These are phyloP conservation scores for Sphagnum contortum DNA, from an alignment of 225 moss, liverwort and hornwort genomes.

Conservation along the genomic window DNA sequence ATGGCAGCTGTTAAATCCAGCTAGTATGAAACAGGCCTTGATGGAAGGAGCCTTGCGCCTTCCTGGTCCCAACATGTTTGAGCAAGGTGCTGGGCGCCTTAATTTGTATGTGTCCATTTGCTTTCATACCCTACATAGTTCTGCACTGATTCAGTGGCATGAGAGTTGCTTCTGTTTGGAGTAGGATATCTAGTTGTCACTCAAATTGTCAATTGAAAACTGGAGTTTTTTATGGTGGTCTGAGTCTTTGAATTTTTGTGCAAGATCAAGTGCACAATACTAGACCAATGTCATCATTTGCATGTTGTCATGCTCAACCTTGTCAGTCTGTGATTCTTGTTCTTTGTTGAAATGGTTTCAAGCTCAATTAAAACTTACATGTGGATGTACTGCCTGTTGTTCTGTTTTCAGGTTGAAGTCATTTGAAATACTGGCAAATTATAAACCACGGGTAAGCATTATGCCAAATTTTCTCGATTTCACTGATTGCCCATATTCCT, in stretches of 20 bases:
- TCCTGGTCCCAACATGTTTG: conserved; percentile 87
- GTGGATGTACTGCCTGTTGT: too few relatives aligned
- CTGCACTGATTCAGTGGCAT: not conserved
- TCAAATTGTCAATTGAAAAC: too few relatives aligned
- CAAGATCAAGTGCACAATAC: too few relatives aligned
- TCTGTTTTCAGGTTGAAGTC: conserved; percentile 66
- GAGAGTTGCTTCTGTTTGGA: too few relatives aligned
- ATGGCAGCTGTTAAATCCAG: conserved; percentile 85
- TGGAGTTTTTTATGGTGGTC: too few relatives aligned
- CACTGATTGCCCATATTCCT: conserved; percentile 78
- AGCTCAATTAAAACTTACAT: too few relatives aligned
- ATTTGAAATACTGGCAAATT: conserved; percentile 64
- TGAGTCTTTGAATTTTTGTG: too few relatives aligned
- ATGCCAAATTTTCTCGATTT: conserved; percentile 68
- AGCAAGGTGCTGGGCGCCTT: conserved; percentile 94
- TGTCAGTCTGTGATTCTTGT: too few relatives aligned
- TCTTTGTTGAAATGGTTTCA: too few relatives aligned
- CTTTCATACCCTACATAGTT: not conserved
- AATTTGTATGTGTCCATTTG: conserved; percentile 56
- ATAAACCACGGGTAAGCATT: conserved; percentile 74
- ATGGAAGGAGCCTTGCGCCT: conserved; percentile 85
- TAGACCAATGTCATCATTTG: too few relatives aligned
- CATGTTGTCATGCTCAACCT: too few relatives aligned
- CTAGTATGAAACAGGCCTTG: conserved; percentile 99
- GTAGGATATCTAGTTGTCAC: too few relatives aligned